Conservation (phyloP, 2,329 filamentous ascomycete genomes). For the Thielaviopsis populi region DNA sequence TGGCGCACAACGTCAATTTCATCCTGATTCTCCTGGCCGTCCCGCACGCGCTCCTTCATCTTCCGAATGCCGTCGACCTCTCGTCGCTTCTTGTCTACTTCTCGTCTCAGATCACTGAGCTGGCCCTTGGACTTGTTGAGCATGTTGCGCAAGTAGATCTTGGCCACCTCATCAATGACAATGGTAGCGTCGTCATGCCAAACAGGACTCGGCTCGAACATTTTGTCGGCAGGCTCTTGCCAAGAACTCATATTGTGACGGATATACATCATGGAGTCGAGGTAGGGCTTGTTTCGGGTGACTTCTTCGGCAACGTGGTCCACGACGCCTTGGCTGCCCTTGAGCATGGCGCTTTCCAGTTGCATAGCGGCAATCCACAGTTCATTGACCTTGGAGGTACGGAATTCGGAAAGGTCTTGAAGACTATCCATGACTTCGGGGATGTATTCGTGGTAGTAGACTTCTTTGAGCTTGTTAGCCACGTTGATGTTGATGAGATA, state of each 20-base stretch:
- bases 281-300: conserved; percentile 66
- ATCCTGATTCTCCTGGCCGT: conserved; percentile 76
- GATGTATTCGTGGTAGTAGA: conserved; percentile 93
- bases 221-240: conserved; percentile 71
- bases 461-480: conserved; percentile 93
- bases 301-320: conserved; percentile 67
- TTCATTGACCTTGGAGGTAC: conserved; percentile 66
- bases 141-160: conserved; percentile 81
- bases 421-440: conserved; percentile 86
- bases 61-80: conserved; percentile 70
- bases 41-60: conserved; percentile 58
- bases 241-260: conserved; percentile 74
- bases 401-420: conserved; percentile 85
- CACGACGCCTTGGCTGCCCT: conserved; percentile 56
- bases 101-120: conserved; percentile 61
- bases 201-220: conserved; percentile 85
- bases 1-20: conserved; percentile 71
- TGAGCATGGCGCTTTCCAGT: conserved; percentile 66
- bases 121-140: conserved; percentile 80
- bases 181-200: conserved; percentile 91
- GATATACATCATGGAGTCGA: conserved; percentile 97
- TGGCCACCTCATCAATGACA: conserved; percentile 72
- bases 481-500: conserved; percentile 94
- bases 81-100: conserved; percentile 70
- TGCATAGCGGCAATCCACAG: conserved; percentile 70